Evolutionary conservation across 176 grass and related monocot species (phyloP), one percentile per base, ranked within the genome.

Genomic region (Rhynchospora breviuscula): DNA sequence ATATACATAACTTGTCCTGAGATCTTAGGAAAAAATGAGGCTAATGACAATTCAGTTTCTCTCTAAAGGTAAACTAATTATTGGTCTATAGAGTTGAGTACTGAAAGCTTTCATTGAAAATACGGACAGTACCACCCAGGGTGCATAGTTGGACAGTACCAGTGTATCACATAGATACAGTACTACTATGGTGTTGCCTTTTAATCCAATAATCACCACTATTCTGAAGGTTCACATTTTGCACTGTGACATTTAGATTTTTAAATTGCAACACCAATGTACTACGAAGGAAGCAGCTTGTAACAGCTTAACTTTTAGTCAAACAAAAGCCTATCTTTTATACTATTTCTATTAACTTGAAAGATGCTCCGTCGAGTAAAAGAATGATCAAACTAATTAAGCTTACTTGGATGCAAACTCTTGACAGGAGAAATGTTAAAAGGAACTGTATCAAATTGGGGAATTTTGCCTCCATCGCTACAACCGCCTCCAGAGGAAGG

Each of bases 401-500:
- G 58, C 29, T 60, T 82, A 19, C 57, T 85, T 17, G 15, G 2
- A 35, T 73, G 17, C 8, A n/a, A 40, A 67, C 79, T 40, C 71
- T 87, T 73, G 6, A 29, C 84, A 91, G 90, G 87, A 12, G 89
- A 88, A 51, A 83, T 87, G 46, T 77, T 86, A 35, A 88, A 68
- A 18, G 81, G 58, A 0, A 72, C 75, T 47, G 85, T 65, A 71
- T 83, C 89, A 18, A 73, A 67, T 17, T 95, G 91, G 91, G 95
- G 90, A 15, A 93, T 90, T 88, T 71, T 98, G 79, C 95, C 92
- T 74, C 95, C 89, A 9, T 98, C 95, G 2, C 74, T 98, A 56
- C 86, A 88, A 80, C 89, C n/a, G n/a, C n/a, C n/a, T n/a, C n/a
- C n/a, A n/a, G n/a, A n/a, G n/a, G n/a, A n/a, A n/a, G n/a, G n/a